phyloP scores from a whole-genome alignment of 179 eudicot genomes.

The Drosera spatulata region DNA sequence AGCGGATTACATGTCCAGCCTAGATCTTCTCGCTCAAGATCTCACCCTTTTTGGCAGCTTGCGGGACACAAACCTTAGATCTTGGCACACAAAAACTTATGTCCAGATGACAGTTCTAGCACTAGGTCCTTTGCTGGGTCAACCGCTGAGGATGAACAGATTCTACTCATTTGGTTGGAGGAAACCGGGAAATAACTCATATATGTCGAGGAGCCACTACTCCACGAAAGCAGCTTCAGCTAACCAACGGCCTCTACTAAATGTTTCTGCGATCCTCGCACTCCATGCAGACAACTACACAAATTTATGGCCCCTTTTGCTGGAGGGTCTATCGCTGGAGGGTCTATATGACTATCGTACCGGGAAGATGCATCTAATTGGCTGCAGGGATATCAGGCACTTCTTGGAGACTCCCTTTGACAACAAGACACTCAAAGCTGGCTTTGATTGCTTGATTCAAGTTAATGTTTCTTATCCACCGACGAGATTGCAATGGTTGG shows the following conservation, averaged over 20 bases:
- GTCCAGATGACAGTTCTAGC: conserved; percentile 56
- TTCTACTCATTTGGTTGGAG: conserved; percentile 11
- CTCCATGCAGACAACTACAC: conserved; percentile 18
- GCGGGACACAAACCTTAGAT: conserved; percentile 38
- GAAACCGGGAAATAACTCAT: conserved; percentile 11
- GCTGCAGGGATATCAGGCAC: conserved; percentile 75
- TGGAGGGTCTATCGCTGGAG: too few species aligned
- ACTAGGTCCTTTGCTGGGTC: conserved; percentile 61
- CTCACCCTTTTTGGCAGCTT: conserved; percentile 49
- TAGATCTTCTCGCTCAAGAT: conserved; percentile 67
- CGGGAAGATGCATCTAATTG: conserved; percentile 79
- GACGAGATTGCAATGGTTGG: conserved; percentile 63
- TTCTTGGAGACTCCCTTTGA: conserved; percentile 42
- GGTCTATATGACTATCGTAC: conserved; percentile 70
- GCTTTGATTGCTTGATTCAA: conserved; percentile 69
- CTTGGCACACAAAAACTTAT: conserved; percentile 24
- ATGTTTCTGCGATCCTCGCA: conserved; percentile 60
- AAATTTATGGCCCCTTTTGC: conserved; percentile 46
- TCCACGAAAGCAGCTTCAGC: conserved; percentile 34
- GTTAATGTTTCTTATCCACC: conserved; percentile 69
- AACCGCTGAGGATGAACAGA: neutral
- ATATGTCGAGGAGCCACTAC: conserved; percentile 23
- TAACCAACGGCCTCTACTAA: conserved; percentile 57
- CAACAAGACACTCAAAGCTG: conserved; percentile 52
- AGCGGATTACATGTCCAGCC: conserved; percentile 25